Conservation (phyloP, 2,329 filamentous ascomycete species). For the Neofusicoccum kwambonambiense region DNA sequence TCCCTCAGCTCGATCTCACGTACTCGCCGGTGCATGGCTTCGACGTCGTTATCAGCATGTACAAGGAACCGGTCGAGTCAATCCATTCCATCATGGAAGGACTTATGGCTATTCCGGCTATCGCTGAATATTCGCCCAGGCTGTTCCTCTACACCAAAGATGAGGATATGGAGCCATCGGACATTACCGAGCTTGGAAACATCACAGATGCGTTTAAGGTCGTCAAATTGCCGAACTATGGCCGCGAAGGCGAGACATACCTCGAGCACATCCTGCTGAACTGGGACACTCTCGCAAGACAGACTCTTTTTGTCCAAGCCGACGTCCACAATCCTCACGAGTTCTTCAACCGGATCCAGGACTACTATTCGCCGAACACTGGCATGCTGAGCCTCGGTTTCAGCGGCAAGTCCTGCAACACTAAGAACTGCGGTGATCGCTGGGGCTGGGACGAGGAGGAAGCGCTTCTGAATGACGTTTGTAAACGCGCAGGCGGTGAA, state of each 20-base stretch:
- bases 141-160: constrained; percentile 37
- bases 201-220: constrained; percentile 29
- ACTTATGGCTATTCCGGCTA: constrained; percentile 25
- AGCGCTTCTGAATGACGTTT: constrained; percentile 38
- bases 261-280: constrained; percentile 25
- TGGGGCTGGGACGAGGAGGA: constrained; percentile 42
- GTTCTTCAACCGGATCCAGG: constrained; percentile 37
- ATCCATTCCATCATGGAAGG: constrained; percentile 26
- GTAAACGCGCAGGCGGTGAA: constrained; percentile 21
- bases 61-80: constrained; percentile 32
- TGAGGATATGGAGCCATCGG: constrained; percentile 19
- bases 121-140: constrained; percentile 22
- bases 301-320: constrained; percentile 31
- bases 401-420: constrained; percentile 39
- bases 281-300: constrained; percentile 25
- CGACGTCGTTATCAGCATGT: constrained; percentile 41
- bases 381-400: constrained; percentile 48
- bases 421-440: constrained; percentile 39
- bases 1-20: constrained; percentile 21
- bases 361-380: constrained; percentile 43
- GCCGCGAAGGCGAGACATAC: constrained; percentile 28
- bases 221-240: constrained; percentile 29
- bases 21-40: constrained; percentile 26
- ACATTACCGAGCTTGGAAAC: constrained; percentile 24
- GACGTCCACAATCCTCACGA: constrained; percentile 41